phyloP scores from a whole-genome alignment of 2,329 filamentous ascomycete species.

The Colletotrichum sp. region DNA sequence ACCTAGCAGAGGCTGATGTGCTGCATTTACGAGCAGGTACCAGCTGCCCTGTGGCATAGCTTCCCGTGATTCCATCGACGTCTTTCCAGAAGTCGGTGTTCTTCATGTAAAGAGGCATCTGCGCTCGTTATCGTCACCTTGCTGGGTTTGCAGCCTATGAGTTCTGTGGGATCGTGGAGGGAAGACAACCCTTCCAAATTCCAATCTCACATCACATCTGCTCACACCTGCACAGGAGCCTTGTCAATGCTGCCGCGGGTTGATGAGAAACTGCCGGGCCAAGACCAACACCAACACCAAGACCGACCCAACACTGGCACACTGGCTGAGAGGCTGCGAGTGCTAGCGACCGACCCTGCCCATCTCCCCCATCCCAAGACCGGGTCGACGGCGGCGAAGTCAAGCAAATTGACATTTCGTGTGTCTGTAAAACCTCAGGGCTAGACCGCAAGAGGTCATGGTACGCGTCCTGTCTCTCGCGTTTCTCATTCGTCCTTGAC shows the following conservation, averaged over 20 bases:
- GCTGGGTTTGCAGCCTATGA: background rate
- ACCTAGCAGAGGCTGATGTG: background rate
- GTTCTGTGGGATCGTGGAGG: background rate
- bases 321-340: background rate
- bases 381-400: background rate
- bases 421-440: background rate
- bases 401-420: background rate
- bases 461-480: conserved; percentile 9
- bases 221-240: background rate
- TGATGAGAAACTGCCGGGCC: background rate
- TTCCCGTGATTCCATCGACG: background rate
- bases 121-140: background rate
- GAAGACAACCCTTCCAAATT: background rate
- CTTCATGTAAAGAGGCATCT: background rate
- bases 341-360: background rate
- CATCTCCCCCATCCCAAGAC: background rate
- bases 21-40: background rate
- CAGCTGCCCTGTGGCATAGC: background rate
- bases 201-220: background rate
- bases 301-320: background rate
- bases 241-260: background rate
- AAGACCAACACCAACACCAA: background rate
- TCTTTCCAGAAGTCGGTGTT: background rate
- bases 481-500: conserved; percentile 12
- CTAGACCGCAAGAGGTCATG: background rate